phyloP scores from a whole-genome alignment of 2,329 filamentous ascomycete genomes.

The Elsinoe necatrix region DNA sequence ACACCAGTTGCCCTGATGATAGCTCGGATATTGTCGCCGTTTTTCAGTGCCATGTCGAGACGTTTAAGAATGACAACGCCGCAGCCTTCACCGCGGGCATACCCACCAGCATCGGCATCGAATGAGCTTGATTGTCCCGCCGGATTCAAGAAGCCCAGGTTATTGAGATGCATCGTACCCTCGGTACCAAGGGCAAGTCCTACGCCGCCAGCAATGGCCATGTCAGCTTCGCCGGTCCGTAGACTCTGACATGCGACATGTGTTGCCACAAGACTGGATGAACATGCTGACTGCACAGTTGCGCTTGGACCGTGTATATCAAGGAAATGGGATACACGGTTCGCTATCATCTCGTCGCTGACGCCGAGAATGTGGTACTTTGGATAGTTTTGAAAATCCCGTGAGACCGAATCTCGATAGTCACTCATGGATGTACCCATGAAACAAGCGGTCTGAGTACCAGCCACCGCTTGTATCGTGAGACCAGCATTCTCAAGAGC shows the following conservation, averaged over 20 bases:
- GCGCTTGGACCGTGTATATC: slow-evolving; percentile 34
- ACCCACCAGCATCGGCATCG: slow-evolving; percentile 38
- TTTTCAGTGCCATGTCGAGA: slow-evolving; percentile 39
- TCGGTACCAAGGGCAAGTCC: slow-evolving; percentile 23
- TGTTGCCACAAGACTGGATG: slow-evolving; percentile 32
- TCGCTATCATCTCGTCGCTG: slow-evolving; percentile 32
- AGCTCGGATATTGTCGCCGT: slow-evolving; percentile 39
- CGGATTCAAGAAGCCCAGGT: slow-evolving; percentile 29
- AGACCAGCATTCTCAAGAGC: no score
- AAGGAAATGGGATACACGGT: slow-evolving; percentile 32
- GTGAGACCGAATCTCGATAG: no score
- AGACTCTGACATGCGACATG: slow-evolving; percentile 28
- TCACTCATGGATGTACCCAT: no score
- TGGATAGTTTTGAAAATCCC: no score
- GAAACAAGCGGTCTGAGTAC: no score
- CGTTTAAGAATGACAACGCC: slow-evolving; percentile 45
- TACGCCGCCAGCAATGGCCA: slow-evolving; percentile 21
- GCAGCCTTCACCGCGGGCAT: slow-evolving; percentile 47
- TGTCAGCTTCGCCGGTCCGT: slow-evolving; percentile 22
- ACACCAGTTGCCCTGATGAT: slow-evolving; percentile 30
- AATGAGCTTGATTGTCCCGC: slow-evolving; percentile 26
- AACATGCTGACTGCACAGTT: slow-evolving; percentile 43
- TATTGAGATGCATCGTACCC: slow-evolving; percentile 24
- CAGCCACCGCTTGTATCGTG: no score
- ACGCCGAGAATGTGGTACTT: slow-evolving; percentile 24